Base-by-base conservation (phyloP, 2,329 filamentous ascomycete species). In the Trichophyton equinum region DNA sequence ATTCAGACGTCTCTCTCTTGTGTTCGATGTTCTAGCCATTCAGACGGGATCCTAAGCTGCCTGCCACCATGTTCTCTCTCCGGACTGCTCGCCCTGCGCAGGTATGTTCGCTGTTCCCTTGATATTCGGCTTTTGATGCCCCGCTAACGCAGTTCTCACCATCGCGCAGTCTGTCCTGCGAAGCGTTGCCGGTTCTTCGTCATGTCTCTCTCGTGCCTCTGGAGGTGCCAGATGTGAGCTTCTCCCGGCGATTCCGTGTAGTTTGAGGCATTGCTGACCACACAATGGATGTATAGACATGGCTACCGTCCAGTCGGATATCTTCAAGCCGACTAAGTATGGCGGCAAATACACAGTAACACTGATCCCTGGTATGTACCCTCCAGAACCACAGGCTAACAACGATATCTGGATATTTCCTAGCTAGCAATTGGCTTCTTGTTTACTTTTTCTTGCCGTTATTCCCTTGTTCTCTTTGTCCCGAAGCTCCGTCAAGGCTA, bases 291-390 rank as follows among this genome's bases (percentile, higher is more conserved):
- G 40, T 55, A n/a, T 65, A 82, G 79, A 79, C 66, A 80, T 91
- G 75, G 89, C 90, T 70, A 95, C 89, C 66, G 81, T 96, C 70
- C 85, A 91, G 78, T 88, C 88, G 75, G 94, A 97, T 78, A 92
- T 97, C 78, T 96, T 97, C 85, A 96, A 96, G 84, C 91, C 91
- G 70, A 91, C 92, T 80, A 94, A 97, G 83, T 97, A 91, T 77
- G 94, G 94, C 76, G 90, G 92, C 80, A 99, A 97, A 82, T 99
- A 97, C 84, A 99, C 94, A 42, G 92, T 96, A 70, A 96, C 92
- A 66, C 83, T 99, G 73, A 97, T 99, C 75, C 94, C 94, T 76
- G 94, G 92, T 84, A 81, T 69, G 76, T 68, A 62, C 33, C n/a
- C 33, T 38, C 33, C 30, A 42, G 18, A 25, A 13, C 15, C 30